Evolutionary conservation across 371 early-diverging fungal species (phyloP), one percentile per base, ranked within the genome.

Genomic region (Rhizomucor pusillus): DNA sequence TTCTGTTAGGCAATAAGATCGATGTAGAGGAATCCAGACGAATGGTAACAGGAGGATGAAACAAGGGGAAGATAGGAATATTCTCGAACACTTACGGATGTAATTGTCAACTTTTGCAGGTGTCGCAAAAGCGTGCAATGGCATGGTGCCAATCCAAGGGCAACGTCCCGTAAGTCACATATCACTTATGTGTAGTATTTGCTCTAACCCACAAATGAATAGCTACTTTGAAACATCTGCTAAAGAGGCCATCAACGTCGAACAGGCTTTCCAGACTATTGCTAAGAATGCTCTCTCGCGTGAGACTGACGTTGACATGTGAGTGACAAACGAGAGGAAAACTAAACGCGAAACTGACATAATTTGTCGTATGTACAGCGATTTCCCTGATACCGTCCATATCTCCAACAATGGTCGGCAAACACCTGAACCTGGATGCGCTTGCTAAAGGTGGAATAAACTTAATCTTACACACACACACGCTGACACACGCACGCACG

Each of bases 1-100:
- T 98, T 29, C 90, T 97, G 12, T 73, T 98, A 18, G 99, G 99
- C 57, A 99, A 99, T 78, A 99, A 99, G 81, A 86, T 95, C 44
- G 99, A 99, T 71, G 71, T 96, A 58, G 94, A 95, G 61, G 97
- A 97, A 54, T 80, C 82, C 33, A 92, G 88, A 80, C 85, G 98
- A 54, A 90, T 89, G 81, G 93, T 93, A 65, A 53, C 39, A 29
- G 22, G n/a, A n/a, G n/a, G 22, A 35, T 16, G 36, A 36, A 23
- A 18, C 16, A 12, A 1, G 20, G n/a, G 19, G 18, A 12, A 19
- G 41, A 41, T 5, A 14, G 41, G 41, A 16, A 19, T 6, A 36
- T 18, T 43, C 29, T 47, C 40, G 29, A 41, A 20, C 5, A 0
- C 37, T 16, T 57, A 19, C 29, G 14, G 7, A 50, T 20, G 34